Base-by-base conservation (phyloP, 805 yeast genomes). In the Barnettozyma sucrosica region DNA sequence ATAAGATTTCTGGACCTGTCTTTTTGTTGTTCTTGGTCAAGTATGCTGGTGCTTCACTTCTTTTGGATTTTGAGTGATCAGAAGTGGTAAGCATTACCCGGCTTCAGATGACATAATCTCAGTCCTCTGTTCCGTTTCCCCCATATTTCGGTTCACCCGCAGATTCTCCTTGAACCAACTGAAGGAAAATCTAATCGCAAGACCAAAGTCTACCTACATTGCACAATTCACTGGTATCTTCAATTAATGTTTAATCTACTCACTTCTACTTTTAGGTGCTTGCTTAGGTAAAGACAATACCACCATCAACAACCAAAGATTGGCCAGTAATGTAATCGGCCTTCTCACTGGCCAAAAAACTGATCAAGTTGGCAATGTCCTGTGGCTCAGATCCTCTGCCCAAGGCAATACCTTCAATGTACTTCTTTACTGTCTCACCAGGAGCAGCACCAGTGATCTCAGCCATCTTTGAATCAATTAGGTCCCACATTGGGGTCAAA, bases 271-370 rank as follows among this genome's bases (percentile, higher is more conserved):
- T 3, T 8, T 30, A 2, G 16, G 11, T 6, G 24, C 20, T 21
- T 13, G 6, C 18, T 33, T 30, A 46, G 30, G 39, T 39, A 23
- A 25, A 58, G 24, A 53, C 55, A n/a, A 63, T 52, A 36, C 74
- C 75, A 43, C 72, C 72, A 47, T 69, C 72, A 43, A 65, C 67
- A 16, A 63, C 49, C 23, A 62, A 49, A 4, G 63, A 56, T 45
- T 65, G 64, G 14, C 73, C 74, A 26, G 70, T 68, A 36, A 68
- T 54, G 50, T 61, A 67, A 36, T 61, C 60, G 14, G 72, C 64
- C 48, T 66, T 69, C 13, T 62, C 66, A 44, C 61, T 50, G 5
- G 68, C 70, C 23, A 69, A 51, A 54, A 66, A 69, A 21, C 66
- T 58, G 16, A 66, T 66, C 40, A 65, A 46, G 37, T 62, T 58